phyloP scores from a whole-genome alignment of 345 rosid genomes.

The Camelina hispida region DNA sequence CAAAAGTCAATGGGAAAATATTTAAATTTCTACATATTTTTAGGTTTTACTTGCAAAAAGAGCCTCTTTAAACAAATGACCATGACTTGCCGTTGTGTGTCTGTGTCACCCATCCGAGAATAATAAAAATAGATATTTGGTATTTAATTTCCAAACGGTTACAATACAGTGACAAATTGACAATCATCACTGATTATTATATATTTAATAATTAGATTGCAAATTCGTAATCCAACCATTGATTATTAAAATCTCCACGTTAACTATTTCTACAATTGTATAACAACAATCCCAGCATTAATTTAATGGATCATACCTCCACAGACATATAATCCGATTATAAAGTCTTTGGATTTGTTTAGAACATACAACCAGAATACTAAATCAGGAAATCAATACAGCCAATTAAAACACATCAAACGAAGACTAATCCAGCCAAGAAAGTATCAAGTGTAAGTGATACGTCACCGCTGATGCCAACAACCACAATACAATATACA shows the following conservation, averaged over 20 bases:
- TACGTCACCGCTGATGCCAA: constrained; percentile 22
- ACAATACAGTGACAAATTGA: background rate
- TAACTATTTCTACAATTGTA: background rate
- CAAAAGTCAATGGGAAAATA: background rate
- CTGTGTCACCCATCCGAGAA: background rate
- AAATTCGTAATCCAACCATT: background rate
- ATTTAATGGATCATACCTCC: background rate
- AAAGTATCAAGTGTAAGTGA: background rate
- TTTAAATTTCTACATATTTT: background rate
- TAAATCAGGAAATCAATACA: constrained; percentile 14
- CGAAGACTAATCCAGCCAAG: background rate
- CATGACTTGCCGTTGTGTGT: background rate
- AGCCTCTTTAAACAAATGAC: background rate
- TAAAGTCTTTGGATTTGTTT: constrained; percentile 4
- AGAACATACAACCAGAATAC: background rate
- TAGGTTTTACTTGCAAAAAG: background rate
- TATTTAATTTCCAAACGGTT: background rate
- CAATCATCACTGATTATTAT: background rate
- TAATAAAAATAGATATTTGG: background rate
- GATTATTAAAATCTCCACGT: background rate
- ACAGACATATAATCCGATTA: background rate
- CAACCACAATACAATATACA: background rate
- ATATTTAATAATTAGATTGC: background rate
- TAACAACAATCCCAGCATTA: background rate
- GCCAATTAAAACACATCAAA: background rate